Evolutionary conservation across 768 basidiomycete genomes (phyloP).

Genomic region (Glaciozyma martinii): DNA sequence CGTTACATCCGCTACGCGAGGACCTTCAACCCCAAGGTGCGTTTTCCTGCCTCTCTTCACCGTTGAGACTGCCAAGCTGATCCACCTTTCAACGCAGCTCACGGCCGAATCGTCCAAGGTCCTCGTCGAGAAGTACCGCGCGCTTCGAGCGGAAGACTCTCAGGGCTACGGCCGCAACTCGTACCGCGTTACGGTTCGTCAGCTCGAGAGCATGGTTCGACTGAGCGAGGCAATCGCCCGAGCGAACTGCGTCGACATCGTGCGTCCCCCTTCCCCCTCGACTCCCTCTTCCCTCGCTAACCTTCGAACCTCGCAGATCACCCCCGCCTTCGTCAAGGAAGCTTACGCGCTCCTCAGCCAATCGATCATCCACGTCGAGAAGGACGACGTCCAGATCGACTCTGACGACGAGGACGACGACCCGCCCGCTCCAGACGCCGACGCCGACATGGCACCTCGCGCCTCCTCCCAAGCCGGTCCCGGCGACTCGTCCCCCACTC

Average conservation of each 20-base stretch:
- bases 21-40: conserved; percentile 93
- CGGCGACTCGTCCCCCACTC: conserved; percentile 38
- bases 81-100: conserved; percentile 49
- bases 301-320: conserved; percentile 52
- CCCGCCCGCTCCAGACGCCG: conserved; percentile 45
- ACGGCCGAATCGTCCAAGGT: conserved; percentile 86
- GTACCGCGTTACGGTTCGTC: conserved; percentile 94
- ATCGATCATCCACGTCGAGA: conserved; percentile 98
- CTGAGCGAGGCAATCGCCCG: conserved; percentile 93
- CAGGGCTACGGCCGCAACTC: conserved; percentile 80
- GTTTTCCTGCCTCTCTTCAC: conserved; percentile 25
- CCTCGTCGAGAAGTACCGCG: conserved; percentile 89
- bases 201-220: conserved; percentile 96
- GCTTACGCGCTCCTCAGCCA: conserved; percentile 82
- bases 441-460: conserved; percentile 52
- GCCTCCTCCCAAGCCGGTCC: conserved; percentile 41
- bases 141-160: conserved; percentile 83
- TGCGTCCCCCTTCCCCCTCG: conserved; percentile 37
- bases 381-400: conserved; percentile 96
- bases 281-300: background rate
- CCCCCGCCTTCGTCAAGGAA: conserved; percentile 86
- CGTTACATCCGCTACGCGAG: conserved; percentile 93
- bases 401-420: conserved; percentile 59
- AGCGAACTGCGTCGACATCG: conserved; percentile 91
- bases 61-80: conserved; percentile 5